A percentile compares a stretch with the other conserved stretches of the same genome.
These are phyloP conservation scores for Austropuccinia psidii DNA, from an alignment of 1,284 basidiomycete species.

Conservation along the genomic window DNA sequence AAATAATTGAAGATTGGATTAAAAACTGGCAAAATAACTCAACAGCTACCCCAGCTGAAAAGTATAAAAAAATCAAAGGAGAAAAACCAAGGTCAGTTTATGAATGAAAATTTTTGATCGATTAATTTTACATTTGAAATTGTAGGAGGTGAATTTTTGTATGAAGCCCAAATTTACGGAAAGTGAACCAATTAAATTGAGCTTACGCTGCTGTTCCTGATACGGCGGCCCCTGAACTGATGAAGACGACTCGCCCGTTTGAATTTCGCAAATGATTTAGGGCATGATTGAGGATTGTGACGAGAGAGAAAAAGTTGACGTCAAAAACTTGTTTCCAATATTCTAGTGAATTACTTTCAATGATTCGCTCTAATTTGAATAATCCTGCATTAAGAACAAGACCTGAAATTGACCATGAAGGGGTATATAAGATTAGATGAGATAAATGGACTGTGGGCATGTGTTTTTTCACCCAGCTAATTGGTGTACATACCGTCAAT, in stretches of 20 bases:
- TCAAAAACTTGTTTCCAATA: slow-evolving; percentile 13
- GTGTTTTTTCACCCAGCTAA: too few species aligned
- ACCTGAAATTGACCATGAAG: neutral
- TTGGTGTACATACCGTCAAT: slow-evolving; percentile 16
- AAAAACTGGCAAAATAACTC: neutral
- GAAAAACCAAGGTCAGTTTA: too few species aligned
- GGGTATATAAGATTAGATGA: neutral
- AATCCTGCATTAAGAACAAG: slow-evolving; percentile 27
- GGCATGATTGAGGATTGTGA: slow-evolving; percentile 15
- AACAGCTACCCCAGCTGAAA: slow-evolving; percentile 14
- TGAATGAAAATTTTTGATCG: too few species aligned
- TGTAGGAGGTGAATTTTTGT: too few species aligned
- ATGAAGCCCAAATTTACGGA: neutral
- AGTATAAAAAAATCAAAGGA: neutral
- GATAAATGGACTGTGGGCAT: too few species aligned
- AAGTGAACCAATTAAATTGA: neutral
- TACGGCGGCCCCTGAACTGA: slow-evolving; percentile 29
- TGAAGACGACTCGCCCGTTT: slow-evolving; percentile 24
- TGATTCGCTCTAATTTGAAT: slow-evolving; percentile 13
- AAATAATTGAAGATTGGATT: too few species aligned
- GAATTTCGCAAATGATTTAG: slow-evolving; percentile 3
- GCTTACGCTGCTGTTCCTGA: slow-evolving; percentile 12
- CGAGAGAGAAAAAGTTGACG: slow-evolving; percentile 24
- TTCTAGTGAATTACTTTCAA: neutral
- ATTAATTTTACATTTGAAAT: too few species aligned